Evolutionary conservation across 495 filamentous ascomycete species (phyloP), one percentile per base, ranked within the genome.

Genomic region (Podospora pseudocomata): DNA sequence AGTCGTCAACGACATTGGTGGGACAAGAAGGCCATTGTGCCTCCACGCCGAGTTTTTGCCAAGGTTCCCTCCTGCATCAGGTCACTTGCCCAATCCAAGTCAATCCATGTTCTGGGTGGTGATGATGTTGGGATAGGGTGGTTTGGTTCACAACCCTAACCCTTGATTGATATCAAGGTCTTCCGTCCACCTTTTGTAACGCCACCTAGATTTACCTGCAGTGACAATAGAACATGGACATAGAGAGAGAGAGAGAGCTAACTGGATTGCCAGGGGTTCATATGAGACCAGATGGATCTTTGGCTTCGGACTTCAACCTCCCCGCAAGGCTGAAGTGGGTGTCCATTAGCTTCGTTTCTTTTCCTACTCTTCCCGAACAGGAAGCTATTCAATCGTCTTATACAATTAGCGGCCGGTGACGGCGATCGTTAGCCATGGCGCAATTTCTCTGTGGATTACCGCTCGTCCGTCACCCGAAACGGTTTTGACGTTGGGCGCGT

Each of bases 271-370:
- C 30, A 32, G 30, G 23, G 23, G 30, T 32, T 32, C 30, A 32
- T 32, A 32, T 32, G 4, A 32, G 30, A 32, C 30, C 30, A 32
- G 30, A 32, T 32, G 30, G 30, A 32, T 32, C 3, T 32, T 32
- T 7, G 30, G 30, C 7, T 13, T 49, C 39, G 39, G 39, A 49
- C 61, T 49, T 63, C 27, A 19, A 13, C n/a, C 18, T 11, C 19
- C 61, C 30, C 61, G 32, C 32, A 63, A 49, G 30, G 61, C 30
- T 63, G 61, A 39, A 63, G 32, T 63, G 61, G 61, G 34, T 63
- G 11, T 63, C 7, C 13, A 63, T 19, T n/a, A 49, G 18, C 32
- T 32, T 27, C 59, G 39, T 49, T 49, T 49, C 9, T 61, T 61
- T 32, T 27, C 18, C 23, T 27, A 13, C 61, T 32, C 34, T 63